Base-by-base conservation (phyloP, 1,284 basidiomycete genomes). In the Sanguinoderma infundibulare region DNA sequence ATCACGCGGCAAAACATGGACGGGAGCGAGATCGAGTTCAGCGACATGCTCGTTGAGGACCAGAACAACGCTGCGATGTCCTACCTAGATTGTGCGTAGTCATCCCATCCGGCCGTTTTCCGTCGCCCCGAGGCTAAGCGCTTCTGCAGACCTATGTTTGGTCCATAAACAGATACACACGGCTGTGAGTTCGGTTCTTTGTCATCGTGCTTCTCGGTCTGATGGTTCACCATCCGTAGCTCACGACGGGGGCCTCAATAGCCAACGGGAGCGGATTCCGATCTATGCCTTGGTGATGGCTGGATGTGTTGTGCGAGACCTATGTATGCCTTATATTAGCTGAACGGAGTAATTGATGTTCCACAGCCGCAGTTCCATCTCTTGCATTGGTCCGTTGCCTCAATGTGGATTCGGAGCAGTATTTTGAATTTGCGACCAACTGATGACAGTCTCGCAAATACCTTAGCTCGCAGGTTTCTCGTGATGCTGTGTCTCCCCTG, bases 31-130 rank as follows among this genome's bases (percentile, higher is more conserved):
- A 87, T 99, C 56, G 98, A 99, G 74, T 96, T 97, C 70, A 95
- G 93, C 65, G 98, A 99, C 79, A 93, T 97, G 88, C 82, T 99
- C 15, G 88, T 98, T 14, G 98, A 99, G 78, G 98, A 99, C 77
- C 88, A 92, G 74, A 99, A 99, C 75, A 98, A 98, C 71, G 96
- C 95, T 49, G 92, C 92, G 0, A 87, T 98, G 87, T 89, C 90
- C 1, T 96, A 96, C 76, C 76, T 90, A 6, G 93, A 96, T 73
- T 94, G 94, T 95, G 71, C 73, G 55, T 69, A 26, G 7, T 14
- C n/a, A 52, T 34, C 40, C 22, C 36, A 51, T 60, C 24, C 17
- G 24, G 44, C 35, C 49, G 0, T 54, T 12, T 35, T 22, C 44
- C 38, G 8, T 9, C 24, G 28, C 38, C 5, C 38, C 42, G 4